Evolutionary conservation across 2,329 filamentous ascomycete genomes (phyloP).

Genomic region (Aspergillus felis): DNA sequence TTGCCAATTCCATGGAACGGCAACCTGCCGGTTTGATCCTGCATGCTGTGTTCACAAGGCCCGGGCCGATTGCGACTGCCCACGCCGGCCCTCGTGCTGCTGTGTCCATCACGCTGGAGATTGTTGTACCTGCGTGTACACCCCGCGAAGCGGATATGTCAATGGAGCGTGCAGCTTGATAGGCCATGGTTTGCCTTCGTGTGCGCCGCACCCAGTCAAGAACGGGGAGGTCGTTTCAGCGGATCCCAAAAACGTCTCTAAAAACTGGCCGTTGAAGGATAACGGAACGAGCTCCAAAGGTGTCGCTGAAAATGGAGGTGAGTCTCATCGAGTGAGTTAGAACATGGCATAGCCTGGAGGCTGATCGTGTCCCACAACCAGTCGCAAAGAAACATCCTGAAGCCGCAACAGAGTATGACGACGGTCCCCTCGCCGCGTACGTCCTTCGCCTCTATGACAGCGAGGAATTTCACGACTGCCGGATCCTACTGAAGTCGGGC

Average conservation of each 20-base stretch:
- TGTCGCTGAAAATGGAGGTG: background rate
- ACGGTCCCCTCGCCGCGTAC: conserved; percentile 5
- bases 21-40: conserved; percentile 12
- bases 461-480: conserved; percentile 16
- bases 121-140: conserved; percentile 14
- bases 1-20: background rate
- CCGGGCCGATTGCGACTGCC: conserved; percentile 9
- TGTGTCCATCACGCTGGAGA: conserved; percentile 19
- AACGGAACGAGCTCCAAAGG: background rate
- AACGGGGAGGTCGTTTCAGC: background rate
- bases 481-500: conserved; percentile 18
- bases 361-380: background rate
- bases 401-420: background rate
- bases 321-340: background rate
- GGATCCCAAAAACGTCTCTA: background rate
- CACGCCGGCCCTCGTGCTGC: conserved; percentile 15
- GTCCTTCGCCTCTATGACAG: conserved; percentile 14
- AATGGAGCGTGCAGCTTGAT: background rate
- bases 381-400: background rate
- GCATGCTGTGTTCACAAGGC: conserved; percentile 17
- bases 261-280: background rate
- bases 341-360: background rate
- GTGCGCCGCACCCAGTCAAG: background rate
- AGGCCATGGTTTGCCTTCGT: background rate
- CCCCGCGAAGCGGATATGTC: background rate